Evolutionary conservation across 805 yeast species (phyloP).

Genomic region (Hanseniaspora valbyensis): DNA sequence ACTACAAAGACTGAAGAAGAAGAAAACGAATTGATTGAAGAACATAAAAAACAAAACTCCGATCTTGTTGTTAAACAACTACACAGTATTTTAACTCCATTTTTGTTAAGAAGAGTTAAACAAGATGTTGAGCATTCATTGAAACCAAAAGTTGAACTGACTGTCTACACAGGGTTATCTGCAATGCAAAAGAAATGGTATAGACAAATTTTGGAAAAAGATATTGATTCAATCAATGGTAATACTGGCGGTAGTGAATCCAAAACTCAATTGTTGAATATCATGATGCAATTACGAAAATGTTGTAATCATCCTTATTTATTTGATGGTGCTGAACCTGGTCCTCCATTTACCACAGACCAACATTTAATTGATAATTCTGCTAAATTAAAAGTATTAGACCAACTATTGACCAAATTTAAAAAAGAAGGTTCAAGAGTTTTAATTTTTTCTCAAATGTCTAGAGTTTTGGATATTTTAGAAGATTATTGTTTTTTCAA

Average conservation of each 20-base stretch:
- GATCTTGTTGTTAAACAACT: conserved; percentile 53
- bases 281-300: conserved; percentile 75
- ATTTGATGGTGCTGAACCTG: conserved; percentile 83
- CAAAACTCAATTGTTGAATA: conserved; percentile 63
- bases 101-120: conserved; percentile 63
- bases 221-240: conserved; percentile 78
- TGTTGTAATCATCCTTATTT: conserved; percentile 79
- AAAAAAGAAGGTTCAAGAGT: conserved; percentile 66
- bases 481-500: conserved; percentile 71
- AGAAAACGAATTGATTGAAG: too few species aligned
- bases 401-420: conserved; percentile 50
- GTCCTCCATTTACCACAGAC: conserved; percentile 79
- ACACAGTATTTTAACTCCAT: conserved; percentile 67
- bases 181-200: conserved; percentile 75
- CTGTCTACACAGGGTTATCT: conserved; percentile 62
- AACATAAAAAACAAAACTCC: conserved; percentile 33
- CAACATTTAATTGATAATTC: conserved; percentile 69
- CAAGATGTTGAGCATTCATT: conserved; percentile 72
- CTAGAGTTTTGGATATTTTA: conserved; percentile 65
- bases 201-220: conserved; percentile 63
- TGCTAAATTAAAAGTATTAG: conserved; percentile 61
- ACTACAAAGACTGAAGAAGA: conserved; percentile 25
- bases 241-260: conserved; percentile 63
- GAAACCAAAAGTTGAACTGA: conserved; percentile 63
- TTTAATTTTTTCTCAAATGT: conserved; percentile 72